Evolutionary conservation across 2,329 filamentous ascomycete species (phyloP).

Genomic region (Colletotrichum navitas): DNA sequence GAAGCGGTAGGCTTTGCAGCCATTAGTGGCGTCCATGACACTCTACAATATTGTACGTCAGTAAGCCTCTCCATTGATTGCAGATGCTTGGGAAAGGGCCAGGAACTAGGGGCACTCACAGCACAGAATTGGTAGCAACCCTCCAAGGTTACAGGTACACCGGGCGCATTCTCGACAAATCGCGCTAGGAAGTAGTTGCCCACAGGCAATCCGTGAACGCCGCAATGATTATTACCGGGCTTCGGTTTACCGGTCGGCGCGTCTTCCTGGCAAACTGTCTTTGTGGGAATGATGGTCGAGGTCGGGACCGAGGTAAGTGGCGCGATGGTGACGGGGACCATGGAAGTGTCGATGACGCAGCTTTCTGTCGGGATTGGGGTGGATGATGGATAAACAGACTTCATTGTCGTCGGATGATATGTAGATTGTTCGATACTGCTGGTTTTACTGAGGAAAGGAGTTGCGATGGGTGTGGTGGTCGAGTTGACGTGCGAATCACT

Average conservation of each 20-base stretch:
- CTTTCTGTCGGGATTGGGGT: slow-evolving; percentile 23
- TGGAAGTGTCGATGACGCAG: slow-evolving; percentile 52
- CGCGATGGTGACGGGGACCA: slow-evolving; percentile 49
- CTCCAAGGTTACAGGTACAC: slow-evolving; percentile 52
- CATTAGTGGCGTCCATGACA: slow-evolving; percentile 48
- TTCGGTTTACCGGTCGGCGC: slow-evolving; percentile 50
- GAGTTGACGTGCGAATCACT: neutral
- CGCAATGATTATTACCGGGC: slow-evolving; percentile 52
- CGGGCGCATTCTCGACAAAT: slow-evolving; percentile 52
- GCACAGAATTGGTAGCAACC: slow-evolving; percentile 59
- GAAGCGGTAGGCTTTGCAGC: slow-evolving; percentile 54
- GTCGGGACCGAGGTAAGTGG: slow-evolving; percentile 46
- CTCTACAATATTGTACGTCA: slow-evolving; percentile 44
- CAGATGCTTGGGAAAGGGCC: neutral
- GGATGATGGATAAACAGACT: neutral
- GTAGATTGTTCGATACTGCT: slow-evolving; percentile 8
- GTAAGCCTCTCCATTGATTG: too few relatives aligned
- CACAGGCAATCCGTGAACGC: slow-evolving; percentile 52
- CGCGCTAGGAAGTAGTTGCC: slow-evolving; percentile 55
- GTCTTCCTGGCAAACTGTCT: slow-evolving; percentile 49
- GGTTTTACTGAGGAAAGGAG: slow-evolving; percentile 15
- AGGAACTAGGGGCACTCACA: slow-evolving; percentile 45
- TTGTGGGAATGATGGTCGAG: slow-evolving; percentile 47
- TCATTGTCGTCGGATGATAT: slow-evolving; percentile 31
- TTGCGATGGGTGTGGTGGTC: slow-evolving; percentile 13